A percentile compares a stretch with the other conserved stretches of the same genome.
Evolutionary conservation across 129 eudicot species (phyloP).

Genomic region (Flaveria linearis): DNA sequence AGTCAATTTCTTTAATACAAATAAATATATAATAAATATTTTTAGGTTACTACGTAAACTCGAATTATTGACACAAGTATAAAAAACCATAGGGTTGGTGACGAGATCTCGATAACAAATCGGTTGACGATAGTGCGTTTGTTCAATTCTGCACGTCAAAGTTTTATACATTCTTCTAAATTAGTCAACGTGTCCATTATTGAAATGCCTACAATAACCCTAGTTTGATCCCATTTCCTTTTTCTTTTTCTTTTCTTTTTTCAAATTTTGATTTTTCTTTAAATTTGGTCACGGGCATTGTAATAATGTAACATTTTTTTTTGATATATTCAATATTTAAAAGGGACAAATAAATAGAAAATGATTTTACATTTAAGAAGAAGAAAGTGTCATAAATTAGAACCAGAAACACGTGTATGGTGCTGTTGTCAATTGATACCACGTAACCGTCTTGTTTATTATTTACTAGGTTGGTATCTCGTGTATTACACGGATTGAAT

Average conservation of each 20-base stretch:
- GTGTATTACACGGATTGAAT: no score
- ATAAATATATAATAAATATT: no score
- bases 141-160: slow-evolving; percentile 29
- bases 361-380: not conserved
- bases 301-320: no score
- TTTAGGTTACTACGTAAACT: no score
- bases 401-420: not conserved
- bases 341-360: not conserved
- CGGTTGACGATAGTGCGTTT: slow-evolving; percentile 31
- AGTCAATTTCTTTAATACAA: no score
- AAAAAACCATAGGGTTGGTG: slow-evolving; percentile 8
- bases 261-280: no score
- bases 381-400: not conserved
- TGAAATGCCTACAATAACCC: slow-evolving; percentile 1
- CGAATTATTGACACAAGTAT: no score
- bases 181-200: slow-evolving; percentile 15
- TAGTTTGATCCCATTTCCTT: not conserved
- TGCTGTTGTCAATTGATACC: not conserved
- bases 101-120: not conserved
- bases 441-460: not conserved
- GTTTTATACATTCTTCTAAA: not conserved
- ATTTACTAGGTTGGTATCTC: no score
- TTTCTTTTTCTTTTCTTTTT: not conserved
- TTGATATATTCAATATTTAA: no score
- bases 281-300: no score